Evolutionary conservation across 108 stramenopile genomes (phyloP).

Genomic region (Nannochloropsis salina): DNA sequence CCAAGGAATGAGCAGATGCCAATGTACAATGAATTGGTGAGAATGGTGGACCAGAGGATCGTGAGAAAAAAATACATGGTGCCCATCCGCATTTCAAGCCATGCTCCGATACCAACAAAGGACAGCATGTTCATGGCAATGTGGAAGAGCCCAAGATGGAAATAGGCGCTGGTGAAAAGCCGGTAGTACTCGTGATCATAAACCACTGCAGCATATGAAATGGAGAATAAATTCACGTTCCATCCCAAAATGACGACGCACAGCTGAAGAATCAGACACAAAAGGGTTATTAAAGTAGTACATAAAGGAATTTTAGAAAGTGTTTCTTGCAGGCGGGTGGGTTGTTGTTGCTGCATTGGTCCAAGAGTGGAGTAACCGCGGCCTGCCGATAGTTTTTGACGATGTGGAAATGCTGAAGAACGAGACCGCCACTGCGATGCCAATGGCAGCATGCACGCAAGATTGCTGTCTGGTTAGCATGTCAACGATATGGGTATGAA

Average conservation of each 20-base stretch:
- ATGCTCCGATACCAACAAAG: conserved; percentile 38
- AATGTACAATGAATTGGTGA: conserved; percentile 25
- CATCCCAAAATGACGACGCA: not conserved
- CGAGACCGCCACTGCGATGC: too few species aligned
- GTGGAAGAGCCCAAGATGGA: conserved; percentile 45
- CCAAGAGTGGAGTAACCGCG: too few species aligned
- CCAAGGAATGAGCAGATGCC: not conserved
- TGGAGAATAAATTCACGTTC: not conserved
- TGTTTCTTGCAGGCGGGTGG: not conserved
- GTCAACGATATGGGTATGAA: too few species aligned
- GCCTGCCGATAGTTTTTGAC: too few species aligned
- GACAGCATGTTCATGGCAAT: conserved; percentile 56
- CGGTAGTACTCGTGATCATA: conserved; percentile 43
- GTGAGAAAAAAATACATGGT: conserved; percentile 27
- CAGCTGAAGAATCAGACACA: not conserved
- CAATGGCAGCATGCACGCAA: too few species aligned
- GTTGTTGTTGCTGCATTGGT: not conserved
- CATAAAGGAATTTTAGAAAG: not conserved
- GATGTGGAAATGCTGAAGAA: too few species aligned
- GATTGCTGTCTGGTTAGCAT: too few species aligned
- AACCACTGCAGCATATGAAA: not conserved
- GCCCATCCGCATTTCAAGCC: conserved; percentile 29
- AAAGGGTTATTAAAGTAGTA: not conserved
- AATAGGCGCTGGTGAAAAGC: conserved; percentile 44
- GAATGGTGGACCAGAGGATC: conserved; percentile 38